These are phyloP conservation scores for Nephelium lappaceum DNA, from an alignment of 345 rosid genomes.

Conservation along the genomic window DNA sequence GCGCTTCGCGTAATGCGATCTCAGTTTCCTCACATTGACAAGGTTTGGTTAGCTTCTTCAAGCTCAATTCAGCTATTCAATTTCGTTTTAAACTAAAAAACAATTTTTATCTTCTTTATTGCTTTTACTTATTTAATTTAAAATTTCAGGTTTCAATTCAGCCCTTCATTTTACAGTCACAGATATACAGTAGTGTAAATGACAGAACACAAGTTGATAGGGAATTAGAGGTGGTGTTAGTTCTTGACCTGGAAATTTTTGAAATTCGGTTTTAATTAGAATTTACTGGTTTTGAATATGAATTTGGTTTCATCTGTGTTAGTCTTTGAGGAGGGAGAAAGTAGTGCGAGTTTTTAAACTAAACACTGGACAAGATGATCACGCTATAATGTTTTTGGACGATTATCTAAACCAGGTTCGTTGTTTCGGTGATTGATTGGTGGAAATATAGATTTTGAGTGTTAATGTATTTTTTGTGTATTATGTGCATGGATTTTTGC, in stretches of 20 bases:
- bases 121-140: neutral
- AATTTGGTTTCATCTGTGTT: conserved; percentile 26
- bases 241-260: neutral
- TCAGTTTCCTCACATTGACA: conserved; percentile 82
- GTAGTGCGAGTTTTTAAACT: conserved; percentile 79
- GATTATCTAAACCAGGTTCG: conserved; percentile 82
- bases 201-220: conserved; percentile 90
- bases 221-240: conserved; percentile 68
- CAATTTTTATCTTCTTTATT: neutral
- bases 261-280: neutral
- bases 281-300: neutral
- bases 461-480: neutral
- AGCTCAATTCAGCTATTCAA: neutral
- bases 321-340: conserved; percentile 77
- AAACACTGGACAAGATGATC: conserved; percentile 91
- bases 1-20: conserved; percentile 92
- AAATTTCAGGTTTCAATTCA: conserved; percentile 57
- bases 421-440: conserved; percentile 5
- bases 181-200: conserved; percentile 76
- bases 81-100: neutral
- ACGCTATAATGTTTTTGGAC: conserved; percentile 78
- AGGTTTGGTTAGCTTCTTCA: conserved; percentile 62
- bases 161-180: conserved; percentile 86
- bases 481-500: neutral
- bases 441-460: neutral